Evolutionary conservation across 257 asterid genomes (phyloP), one percentile per base, ranked within the genome.

Genomic region (Capsicum baccatum): DNA sequence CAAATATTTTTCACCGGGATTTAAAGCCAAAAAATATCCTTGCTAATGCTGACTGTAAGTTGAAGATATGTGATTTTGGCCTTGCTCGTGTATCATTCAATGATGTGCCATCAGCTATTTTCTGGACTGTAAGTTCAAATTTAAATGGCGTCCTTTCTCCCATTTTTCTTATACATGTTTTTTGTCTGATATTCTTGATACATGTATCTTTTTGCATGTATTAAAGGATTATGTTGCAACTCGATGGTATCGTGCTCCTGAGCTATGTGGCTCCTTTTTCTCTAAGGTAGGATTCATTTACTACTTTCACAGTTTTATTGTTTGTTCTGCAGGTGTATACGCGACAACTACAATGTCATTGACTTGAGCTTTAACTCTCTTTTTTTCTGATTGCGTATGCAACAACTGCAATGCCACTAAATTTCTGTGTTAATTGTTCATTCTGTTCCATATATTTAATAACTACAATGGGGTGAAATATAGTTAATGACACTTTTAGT

Each of bases 1-100:
- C 96, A 83, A 96, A 96, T 90, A 97, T 96, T 67, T 96, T 96
- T 73, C 99, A 96, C 86, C 91, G 99, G 81, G 97, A 95, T 90
- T 86, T 95, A 83, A 95, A 95, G 95, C 99, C 99, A 6, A 95
- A 95, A 85, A 95, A 95, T 86, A 95, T 95, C 82, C 97, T 95
- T 90, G 98, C 99, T 81, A 95, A 95, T 87, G 96, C 99, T 42
- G 99, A 95, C 87, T 95, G 99, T 86, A 95, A 94, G 92, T 88
- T 95, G 94, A 95, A 95, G 97, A 96, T 94, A 67, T 96, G 98
- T 86, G 99, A 96, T 92, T 96, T 96, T 88, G 99, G 99, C 70
- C 93, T 94, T 82, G 99, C 99, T 67, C 97, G 98, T 66, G 98
- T 96, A 78, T 93, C 99, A 54, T 96, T 96, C 87, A 96, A 93